These are phyloP conservation scores for Saccharomycopsis sp. DNA, from an alignment of 805 yeast species.

Conservation along the genomic window DNA sequence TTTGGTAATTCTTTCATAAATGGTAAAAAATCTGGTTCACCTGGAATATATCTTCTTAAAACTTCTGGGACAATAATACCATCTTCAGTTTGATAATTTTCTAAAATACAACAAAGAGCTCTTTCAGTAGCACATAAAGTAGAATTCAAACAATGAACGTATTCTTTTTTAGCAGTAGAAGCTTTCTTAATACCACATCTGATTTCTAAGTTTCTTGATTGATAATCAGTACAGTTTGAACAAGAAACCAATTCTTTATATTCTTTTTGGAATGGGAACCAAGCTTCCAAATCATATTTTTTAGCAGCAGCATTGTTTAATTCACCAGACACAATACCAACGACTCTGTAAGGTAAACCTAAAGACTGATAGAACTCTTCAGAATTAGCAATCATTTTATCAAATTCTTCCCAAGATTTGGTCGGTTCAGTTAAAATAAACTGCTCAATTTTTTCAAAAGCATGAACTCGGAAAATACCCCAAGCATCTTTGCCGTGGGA, in stretches of 20 bases:
- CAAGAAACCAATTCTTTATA: conserved; percentile 97
- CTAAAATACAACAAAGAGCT: conserved; percentile 93
- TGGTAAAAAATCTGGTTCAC: conserved; percentile 96
- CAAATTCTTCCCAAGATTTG: conserved; percentile 96
- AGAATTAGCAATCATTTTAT: conserved; percentile 81
- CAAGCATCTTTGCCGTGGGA: conserved; percentile 99
- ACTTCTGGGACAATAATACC: conserved; percentile 93
- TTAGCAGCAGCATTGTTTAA: conserved; percentile 98
- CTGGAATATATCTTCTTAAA: conserved; percentile 91
- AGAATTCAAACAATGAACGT: conserved; percentile 96
- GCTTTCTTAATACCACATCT: conserved; percentile 93
- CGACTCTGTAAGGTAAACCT: conserved; percentile 92
- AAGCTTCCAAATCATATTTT: conserved; percentile 97
- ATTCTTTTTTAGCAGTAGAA: conserved; percentile 91
- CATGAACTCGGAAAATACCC: conserved; percentile 99
- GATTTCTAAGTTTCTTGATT: conserved; percentile 95
- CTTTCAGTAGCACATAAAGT: conserved; percentile 97
- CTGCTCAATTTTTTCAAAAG: conserved; percentile 97
- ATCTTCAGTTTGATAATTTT: conserved; percentile 96
- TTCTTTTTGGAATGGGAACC: conserved; percentile 99
- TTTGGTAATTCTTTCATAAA: conserved; percentile 85
- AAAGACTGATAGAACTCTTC: conserved; percentile 91
- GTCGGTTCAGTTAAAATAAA: conserved; percentile 95
- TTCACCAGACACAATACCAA: conserved; percentile 97
- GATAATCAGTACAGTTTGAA: conserved; percentile 99